phyloP scores from a whole-genome alignment of 2,329 filamentous ascomycete species.

The Colletotrichum godetiae region DNA sequence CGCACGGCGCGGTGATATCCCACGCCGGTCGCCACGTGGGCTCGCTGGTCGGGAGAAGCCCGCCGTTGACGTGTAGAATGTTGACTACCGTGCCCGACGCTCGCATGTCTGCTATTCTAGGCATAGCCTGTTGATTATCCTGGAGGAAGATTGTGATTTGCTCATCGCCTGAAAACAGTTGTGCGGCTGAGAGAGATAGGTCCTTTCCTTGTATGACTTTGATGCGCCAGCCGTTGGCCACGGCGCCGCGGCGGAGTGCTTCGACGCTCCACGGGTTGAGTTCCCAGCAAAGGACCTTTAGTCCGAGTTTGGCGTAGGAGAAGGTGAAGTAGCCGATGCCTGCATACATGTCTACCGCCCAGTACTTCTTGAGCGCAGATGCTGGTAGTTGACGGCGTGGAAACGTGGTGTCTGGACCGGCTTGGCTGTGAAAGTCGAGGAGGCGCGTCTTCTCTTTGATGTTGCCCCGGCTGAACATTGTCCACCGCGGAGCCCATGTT shows the following conservation, averaged over 20 bases:
- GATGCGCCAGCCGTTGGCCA: slow-evolving; percentile 74
- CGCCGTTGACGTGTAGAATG: slow-evolving; percentile 72
- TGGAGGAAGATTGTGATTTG: slow-evolving; percentile 77
- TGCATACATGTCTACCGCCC: slow-evolving; percentile 85
- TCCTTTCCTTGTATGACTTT: slow-evolving; percentile 60
- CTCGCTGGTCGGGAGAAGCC: slow-evolving; percentile 69
- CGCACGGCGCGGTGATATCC: slow-evolving; percentile 51
- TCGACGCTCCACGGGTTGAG: slow-evolving; percentile 91
- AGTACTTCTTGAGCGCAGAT: slow-evolving; percentile 47
- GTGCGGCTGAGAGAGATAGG: slow-evolving; percentile 49
- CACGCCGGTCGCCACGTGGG: slow-evolving; percentile 64
- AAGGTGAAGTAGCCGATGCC: slow-evolving; percentile 97
- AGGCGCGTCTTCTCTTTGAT: slow-evolving; percentile 88
- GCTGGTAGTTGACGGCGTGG: background rate
- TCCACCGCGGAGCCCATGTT: slow-evolving; percentile 88
- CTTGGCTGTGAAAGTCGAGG: slow-evolving; percentile 59
- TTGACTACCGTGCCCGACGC: slow-evolving; percentile 46
- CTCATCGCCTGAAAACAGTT: slow-evolving; percentile 56
- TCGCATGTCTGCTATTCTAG: slow-evolving; percentile 52
- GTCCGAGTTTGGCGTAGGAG: slow-evolving; percentile 78
- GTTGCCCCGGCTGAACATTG: slow-evolving; percentile 95
- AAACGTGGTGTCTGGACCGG: background rate
- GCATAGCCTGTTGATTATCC: slow-evolving; percentile 68
- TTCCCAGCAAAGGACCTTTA: slow-evolving; percentile 87
- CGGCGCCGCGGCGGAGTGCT: slow-evolving; percentile 80